A percentile compares a stretch with the other conserved stretches of the same genome.
These are phyloP conservation scores for Eucalyptus tenuipes DNA, from an alignment of 345 rosid genomes.

Conservation along the genomic window DNA sequence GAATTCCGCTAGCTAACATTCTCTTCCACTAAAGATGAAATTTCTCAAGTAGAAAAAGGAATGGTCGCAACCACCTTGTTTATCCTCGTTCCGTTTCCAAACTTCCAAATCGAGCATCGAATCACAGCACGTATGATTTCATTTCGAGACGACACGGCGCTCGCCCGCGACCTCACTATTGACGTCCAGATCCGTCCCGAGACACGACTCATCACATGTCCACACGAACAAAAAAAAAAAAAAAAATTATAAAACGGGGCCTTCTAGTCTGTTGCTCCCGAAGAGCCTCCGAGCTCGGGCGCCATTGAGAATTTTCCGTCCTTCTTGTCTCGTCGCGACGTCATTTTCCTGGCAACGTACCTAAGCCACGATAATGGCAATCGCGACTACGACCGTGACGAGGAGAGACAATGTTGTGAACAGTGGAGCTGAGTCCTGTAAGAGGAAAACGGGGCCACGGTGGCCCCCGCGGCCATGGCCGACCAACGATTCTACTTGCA, in stretches of 20 bases:
- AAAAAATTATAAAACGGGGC: neutral
- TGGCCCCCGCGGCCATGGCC: neutral
- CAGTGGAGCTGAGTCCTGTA: neutral
- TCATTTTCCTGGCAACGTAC: neutral
- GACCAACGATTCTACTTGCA: neutral
- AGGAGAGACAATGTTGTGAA: neutral
- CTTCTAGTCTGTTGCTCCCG: neutral
- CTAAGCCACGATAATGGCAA: neutral
- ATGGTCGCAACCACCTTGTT: neutral
- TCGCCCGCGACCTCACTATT: neutral
- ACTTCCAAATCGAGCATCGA: neutral
- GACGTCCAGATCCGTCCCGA: no score
- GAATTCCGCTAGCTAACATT: neutral
- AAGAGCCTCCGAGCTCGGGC: neutral
- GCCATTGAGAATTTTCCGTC: neutral
- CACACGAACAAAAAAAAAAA: rapidly evolving
- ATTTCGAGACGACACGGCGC: neutral
- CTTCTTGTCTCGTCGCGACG: neutral
- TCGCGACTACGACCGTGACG: neutral
- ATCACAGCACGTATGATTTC: no score
- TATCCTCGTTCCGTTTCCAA: neutral
- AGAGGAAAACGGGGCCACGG: neutral
- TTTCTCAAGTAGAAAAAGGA: neutral
- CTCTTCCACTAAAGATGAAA: neutral
- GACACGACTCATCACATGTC: rapidly evolving